Percentiles rank a stretch among this genome's conserved stretches.
These are phyloP conservation scores for Xylariomycetidae sp. DNA, from an alignment of 2,329 filamentous ascomycete species.

Conservation along the genomic window DNA sequence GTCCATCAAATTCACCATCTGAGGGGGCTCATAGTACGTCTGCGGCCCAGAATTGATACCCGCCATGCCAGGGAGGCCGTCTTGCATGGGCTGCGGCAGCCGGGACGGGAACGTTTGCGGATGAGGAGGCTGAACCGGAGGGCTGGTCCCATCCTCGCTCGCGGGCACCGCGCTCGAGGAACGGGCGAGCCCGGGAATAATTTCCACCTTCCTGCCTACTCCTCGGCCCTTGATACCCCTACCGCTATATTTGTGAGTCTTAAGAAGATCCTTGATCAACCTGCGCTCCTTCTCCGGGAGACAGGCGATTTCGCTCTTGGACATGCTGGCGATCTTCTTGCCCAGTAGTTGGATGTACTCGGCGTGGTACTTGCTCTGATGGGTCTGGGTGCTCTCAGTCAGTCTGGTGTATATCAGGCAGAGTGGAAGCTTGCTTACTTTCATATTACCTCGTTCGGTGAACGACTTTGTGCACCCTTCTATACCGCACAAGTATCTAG, in stretches of 20 bases:
- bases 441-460: slow-evolving; percentile 86
- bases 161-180: too few relatives aligned
- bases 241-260: slow-evolving; percentile 95
- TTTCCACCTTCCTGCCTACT: slow-evolving; percentile 67
- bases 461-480: slow-evolving; percentile 85
- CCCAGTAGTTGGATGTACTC: slow-evolving; percentile 68
- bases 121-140: too few relatives aligned
- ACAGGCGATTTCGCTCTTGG: too few relatives aligned
- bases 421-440: slow-evolving; percentile 48
- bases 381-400: too few relatives aligned
- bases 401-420: not conserved
- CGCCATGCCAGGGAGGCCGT: too few relatives aligned
- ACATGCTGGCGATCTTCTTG: slow-evolving; percentile 58
- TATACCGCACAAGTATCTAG: slow-evolving; percentile 76
- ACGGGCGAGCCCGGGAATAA: slow-evolving; percentile 17
- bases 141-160: too few relatives aligned
- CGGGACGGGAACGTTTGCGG: too few relatives aligned
- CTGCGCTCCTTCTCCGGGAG: slow-evolving; percentile 68
- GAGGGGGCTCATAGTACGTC: too few relatives aligned
- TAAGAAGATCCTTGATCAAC: slow-evolving; percentile 78
- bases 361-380: slow-evolving; percentile 91
- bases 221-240: slow-evolving; percentile 97
- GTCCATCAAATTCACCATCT: too few relatives aligned
- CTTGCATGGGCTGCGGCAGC: too few relatives aligned
- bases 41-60: too few relatives aligned